Base-by-base conservation (phyloP, 306 rosid species). In the Corylus americana region DNA sequence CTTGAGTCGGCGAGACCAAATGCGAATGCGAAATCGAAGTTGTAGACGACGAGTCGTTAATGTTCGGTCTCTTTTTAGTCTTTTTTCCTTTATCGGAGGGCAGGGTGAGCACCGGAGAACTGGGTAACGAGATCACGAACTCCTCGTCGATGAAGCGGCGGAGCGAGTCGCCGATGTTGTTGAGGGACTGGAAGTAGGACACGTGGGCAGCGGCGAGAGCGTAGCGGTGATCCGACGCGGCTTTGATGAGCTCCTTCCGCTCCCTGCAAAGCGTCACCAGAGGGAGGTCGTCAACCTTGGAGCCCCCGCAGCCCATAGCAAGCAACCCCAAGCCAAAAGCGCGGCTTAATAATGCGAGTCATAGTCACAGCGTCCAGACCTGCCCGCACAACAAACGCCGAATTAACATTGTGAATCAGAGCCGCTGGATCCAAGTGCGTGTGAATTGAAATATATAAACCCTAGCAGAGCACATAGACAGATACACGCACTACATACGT, bases 161-260 rank as follows among this genome's bases (percentile, higher is more conserved):
- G 31, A 96, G 92, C 2, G 96, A 93, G 70, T 86, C 90, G 37
- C 99, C 99, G 73, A 96, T 84, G 55, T 90, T 86, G 25, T 53
- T 74, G 25, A 96, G 94, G 11, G 99, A 93, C 69, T 85, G 96
- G 75, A 96, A 91, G 37, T 96, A 96, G 1, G 96, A 75, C 1
- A 96, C 75, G 84, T 96, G 99, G 45, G 99, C 96, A 1, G 94
- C 97, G 72, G 99, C 98, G 11, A 96, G 91, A 25, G 97, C 94
- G 75, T 90, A 96, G 47, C 99, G 93, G 37, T 88, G 88, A 2
- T 93, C 86, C 68, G 96, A 85, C 47, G 98, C 99, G 73, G 94
- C 85, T 85, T 85, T 93, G 47, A 96, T 82, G 6, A 85, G 84
- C 18, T 86, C 87, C 83, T 82, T 91, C 11, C 99, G 75, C 74